Evolutionary conservation across 148 eudicot species (phyloP), one percentile per base, ranked within the genome.

Genomic region (Vaccinium vitisidaea): DNA sequence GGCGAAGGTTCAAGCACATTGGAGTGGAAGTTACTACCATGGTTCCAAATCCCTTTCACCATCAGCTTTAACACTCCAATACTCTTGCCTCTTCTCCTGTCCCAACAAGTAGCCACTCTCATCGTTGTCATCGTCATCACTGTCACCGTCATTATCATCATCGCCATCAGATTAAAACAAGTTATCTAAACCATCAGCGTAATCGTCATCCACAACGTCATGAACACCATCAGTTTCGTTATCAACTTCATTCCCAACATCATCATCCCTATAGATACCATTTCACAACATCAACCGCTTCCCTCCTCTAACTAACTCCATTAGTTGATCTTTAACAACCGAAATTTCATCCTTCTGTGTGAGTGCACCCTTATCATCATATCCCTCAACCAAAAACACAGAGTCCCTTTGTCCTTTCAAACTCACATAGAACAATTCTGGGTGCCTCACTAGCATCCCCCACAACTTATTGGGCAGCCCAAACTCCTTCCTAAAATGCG

Each of bases 351-450:
- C 95, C 85, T 83, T 91, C 84, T 89, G 89, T 79, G 89, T 52
- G 39, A 94, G 94, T 46, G 36, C 82, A 56, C 98, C 98, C 61
- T 89, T 88, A 36, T 91, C 95, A 86, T 92, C 88, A 79, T 95
- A 96, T 13, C 93, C 95, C 85, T 96, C 99, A 63, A 95, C 98
- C 89, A 95, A 89, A 90, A 96, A 94, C 1, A 92, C 95, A 8
- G 95, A 91, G 85, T 96, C 95, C 54, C 98, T 93, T 76, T 88
- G 93, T 12, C 98, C 99, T 86, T 93, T 94, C 65, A 92, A 83
- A 81, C 99, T 95, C 79, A 96, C 91, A 83, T 96, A 95, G 79
- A 96, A 96, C 90, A 96, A 84, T 82, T 97, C 99, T 13, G 98
- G 99, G 81, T 94, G 99, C 85, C 99, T 86, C 84, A 94, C 87